Evolutionary conservation across 306 rosid species (phyloP).

Genomic region (Dicorynia guianensis): DNA sequence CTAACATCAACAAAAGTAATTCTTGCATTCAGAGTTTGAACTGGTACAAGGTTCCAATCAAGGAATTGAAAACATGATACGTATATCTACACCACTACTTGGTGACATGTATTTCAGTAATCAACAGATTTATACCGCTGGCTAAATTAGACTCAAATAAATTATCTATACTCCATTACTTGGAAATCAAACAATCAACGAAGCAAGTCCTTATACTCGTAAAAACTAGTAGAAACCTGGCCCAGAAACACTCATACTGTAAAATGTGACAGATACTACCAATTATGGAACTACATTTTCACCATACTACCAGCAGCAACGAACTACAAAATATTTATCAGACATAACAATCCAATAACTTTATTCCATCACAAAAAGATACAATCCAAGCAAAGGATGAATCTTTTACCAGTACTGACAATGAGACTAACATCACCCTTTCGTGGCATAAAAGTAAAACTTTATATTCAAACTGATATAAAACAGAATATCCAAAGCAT

Average conservation of each 20-base stretch:
- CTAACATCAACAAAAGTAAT: too few relatives aligned
- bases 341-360: background rate
- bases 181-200: background rate
- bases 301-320: background rate
- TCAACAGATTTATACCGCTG: background rate
- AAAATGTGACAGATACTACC: too few relatives aligned
- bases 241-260: too few relatives aligned
- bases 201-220: background rate
- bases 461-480: background rate
- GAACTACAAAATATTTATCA: background rate
- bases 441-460: background rate
- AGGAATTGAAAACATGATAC: background rate
- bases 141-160: background rate
- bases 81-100: background rate
- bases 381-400: slow-evolving; percentile 8
- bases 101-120: background rate
- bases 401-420: background rate
- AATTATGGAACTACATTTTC: background rate
- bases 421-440: background rate
- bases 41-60: too few relatives aligned
- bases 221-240: background rate
- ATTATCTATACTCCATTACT: background rate
- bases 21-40: too few relatives aligned
- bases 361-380: background rate
- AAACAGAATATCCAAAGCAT: background rate